Evolutionary conservation across 805 yeast genomes (phyloP).

Genomic region (Metschnikowia reukaufii): DNA sequence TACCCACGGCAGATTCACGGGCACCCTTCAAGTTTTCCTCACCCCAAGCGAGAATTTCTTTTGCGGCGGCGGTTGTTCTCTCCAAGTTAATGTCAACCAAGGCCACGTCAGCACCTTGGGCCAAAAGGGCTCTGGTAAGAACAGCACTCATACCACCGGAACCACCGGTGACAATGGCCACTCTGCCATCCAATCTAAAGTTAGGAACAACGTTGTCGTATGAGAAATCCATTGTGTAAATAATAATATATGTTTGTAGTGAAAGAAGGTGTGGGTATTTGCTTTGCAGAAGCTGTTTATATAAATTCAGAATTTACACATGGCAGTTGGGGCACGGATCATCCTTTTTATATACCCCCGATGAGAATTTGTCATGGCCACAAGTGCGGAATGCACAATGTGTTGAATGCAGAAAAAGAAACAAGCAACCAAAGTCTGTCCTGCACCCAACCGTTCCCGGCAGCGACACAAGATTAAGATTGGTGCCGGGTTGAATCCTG

Average conservation of each 20-base stretch:
- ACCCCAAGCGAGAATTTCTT: slow-evolving; percentile 50
- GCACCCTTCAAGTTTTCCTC: slow-evolving; percentile 37
- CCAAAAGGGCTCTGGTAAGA: slow-evolving; percentile 62
- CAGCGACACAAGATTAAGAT: slow-evolving; percentile 1
- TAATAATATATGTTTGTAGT: slow-evolving; percentile 1
- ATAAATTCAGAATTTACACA: too few species aligned
- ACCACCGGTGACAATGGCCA: slow-evolving; percentile 78
- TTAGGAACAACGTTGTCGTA: slow-evolving; percentile 54
- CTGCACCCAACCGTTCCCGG: not conserved
- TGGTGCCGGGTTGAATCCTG: not conserved
- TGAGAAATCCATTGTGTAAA: slow-evolving; percentile 26
- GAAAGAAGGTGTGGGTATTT: slow-evolving; percentile 2
- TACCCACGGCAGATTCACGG: slow-evolving; percentile 33
- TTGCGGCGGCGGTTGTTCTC: slow-evolving; percentile 55
- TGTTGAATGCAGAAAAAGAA: slow-evolving; percentile 7
- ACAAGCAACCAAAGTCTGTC: slow-evolving; percentile 10
- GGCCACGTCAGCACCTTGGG: slow-evolving; percentile 78
- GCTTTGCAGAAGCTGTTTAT: too few species aligned
- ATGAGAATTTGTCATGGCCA: slow-evolving; percentile 5
- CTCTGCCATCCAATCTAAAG: slow-evolving; percentile 67
- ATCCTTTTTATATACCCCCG: slow-evolving; percentile 11
- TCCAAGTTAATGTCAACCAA: slow-evolving; percentile 66
- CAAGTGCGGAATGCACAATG: slow-evolving; percentile 12
- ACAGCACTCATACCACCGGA: slow-evolving; percentile 76
- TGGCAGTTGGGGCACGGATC: not conserved